Base-by-base conservation (phyloP, 148 eudicot genomes). In the Arbutus unedo region DNA sequence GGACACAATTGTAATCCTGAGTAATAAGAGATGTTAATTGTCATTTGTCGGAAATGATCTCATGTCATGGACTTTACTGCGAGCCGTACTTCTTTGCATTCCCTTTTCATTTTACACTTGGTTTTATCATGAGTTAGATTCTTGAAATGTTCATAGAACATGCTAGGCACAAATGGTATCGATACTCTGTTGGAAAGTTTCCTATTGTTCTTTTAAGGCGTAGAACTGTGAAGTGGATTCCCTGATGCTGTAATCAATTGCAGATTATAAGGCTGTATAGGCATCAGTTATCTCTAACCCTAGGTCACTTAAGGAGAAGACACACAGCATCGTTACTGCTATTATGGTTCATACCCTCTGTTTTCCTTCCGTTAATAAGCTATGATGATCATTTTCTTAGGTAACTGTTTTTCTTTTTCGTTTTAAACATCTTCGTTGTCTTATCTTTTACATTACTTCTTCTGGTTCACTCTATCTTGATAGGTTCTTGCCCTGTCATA, bases 401-500 rank as follows among this genome's bases (percentile, higher is more conserved):
- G 51, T 64, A 19, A 49, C 62, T 21, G 64, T 19, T 79, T 23
- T 11, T 44, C 44, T 64, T 31, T 50, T 23, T n/a, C 48, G 13
- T 50, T 18, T 47, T 11, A 49, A 23, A 23, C 15, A 50, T 48
- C 38, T 74, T 47, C 13, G 19, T 21, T 16, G 57, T 77, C 3
- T 13, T 80, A 21, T n/a, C 55, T 79, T 19, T 59, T n/a, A n/a
- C n/a, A 45, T 19, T 14, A 7, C 31, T 57, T 77, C 15, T 38
- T 38, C 54, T 79, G 8, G n/a, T 31, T 50, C 38, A 45, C 41
- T 67, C 70, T 15, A 38, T 81, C 31, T 78, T 75, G 38, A 38
- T 62, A 91, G 93, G 91, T 91, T 77, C 87, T 91, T 80, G 91
- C 93, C 21, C 86, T 91, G 76, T 84, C 85, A 19, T 89, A 91